Evolutionary conservation across 2,329 filamentous ascomycete species (phyloP).

Genomic region (Penicillium expansum): DNA sequence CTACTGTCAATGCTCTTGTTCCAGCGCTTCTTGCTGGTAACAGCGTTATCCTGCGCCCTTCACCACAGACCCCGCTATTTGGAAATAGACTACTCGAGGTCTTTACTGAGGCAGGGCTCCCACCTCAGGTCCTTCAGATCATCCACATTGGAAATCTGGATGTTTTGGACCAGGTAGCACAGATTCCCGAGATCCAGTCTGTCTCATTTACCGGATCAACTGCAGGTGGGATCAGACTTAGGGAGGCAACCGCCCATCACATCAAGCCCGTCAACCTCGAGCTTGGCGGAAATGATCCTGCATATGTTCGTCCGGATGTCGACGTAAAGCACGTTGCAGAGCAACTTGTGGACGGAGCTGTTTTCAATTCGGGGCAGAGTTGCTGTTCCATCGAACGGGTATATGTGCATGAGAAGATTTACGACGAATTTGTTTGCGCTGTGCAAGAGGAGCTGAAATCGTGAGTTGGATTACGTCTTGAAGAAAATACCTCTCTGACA

Average conservation of each 20-base stretch:
- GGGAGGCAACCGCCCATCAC: conserved; percentile 75
- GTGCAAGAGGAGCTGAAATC: conserved; percentile 74
- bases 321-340: conserved; percentile 83
- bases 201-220: conserved; percentile 93
- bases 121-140: conserved; percentile 76
- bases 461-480: conserved; percentile 19
- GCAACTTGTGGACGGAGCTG: conserved; percentile 83
- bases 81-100: conserved; percentile 73
- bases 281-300: conserved; percentile 88
- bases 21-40: conserved; percentile 89
- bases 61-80: conserved; percentile 85
- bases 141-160: conserved; percentile 77
- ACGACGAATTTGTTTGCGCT: conserved; percentile 77
- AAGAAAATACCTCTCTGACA: background rate
- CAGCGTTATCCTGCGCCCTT: conserved; percentile 85
- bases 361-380: conserved; percentile 94
- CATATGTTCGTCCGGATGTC: conserved; percentile 78
- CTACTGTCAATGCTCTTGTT: conserved; percentile 81
- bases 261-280: conserved; percentile 82
- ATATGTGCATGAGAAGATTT: conserved; percentile 78
- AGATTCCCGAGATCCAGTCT: conserved; percentile 68
- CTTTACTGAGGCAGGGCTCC: conserved; percentile 75
- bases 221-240: conserved; percentile 75
- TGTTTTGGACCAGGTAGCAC: conserved; percentile 72
- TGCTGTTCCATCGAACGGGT: conserved; percentile 88